These are phyloP conservation scores for Fusarium sp. DNA, from an alignment of 2,329 filamentous ascomycete species.

Conservation along the genomic window DNA sequence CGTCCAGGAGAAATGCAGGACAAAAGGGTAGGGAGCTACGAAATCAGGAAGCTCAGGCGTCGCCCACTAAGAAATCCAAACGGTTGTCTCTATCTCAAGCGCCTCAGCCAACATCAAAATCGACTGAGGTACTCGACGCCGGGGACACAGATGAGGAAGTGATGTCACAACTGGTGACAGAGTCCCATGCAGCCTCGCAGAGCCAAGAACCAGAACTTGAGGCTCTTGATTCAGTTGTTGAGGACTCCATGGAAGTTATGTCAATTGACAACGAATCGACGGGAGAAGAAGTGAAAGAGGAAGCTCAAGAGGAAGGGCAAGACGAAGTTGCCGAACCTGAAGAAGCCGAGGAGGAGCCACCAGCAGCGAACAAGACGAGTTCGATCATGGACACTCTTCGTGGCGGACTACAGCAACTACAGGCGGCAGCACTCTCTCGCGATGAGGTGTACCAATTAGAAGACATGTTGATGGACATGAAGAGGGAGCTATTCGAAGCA, in stretches of 20 bases:
- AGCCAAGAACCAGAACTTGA: conserved; percentile 42
- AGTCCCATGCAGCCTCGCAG: conserved; percentile 54
- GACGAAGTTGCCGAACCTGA: conserved; percentile 2
- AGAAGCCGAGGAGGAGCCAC: conserved; percentile 1
- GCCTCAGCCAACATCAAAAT: neutral
- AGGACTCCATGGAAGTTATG: conserved; percentile 40
- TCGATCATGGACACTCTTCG: conserved; percentile 50
- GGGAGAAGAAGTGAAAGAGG: neutral
- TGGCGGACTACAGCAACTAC: conserved; percentile 66
- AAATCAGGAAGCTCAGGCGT: conserved; percentile 15
- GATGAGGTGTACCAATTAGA: conserved; percentile 78
- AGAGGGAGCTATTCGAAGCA: conserved; percentile 78
- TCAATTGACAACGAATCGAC: conserved; percentile 5
- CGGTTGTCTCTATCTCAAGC: conserved; percentile 2
- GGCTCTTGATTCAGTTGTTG: conserved; percentile 10
- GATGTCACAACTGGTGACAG: conserved; percentile 54
- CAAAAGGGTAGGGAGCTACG: conserved; percentile 24
- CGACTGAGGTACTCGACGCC: conserved; percentile 34
- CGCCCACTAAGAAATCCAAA: conserved; percentile 21
- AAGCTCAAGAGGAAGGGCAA: neutral
- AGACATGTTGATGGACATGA: conserved; percentile 82
- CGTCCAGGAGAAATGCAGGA: conserved; percentile 40
- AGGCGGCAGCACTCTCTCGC: conserved; percentile 68
- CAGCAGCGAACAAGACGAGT: conserved; percentile 21
- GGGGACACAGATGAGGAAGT: conserved; percentile 56